Percentiles rank a stretch among this genome's conserved stretches.
phyloP scores from a whole-genome alignment of 805 yeast species.

The Barnettozyma botsteinii region DNA sequence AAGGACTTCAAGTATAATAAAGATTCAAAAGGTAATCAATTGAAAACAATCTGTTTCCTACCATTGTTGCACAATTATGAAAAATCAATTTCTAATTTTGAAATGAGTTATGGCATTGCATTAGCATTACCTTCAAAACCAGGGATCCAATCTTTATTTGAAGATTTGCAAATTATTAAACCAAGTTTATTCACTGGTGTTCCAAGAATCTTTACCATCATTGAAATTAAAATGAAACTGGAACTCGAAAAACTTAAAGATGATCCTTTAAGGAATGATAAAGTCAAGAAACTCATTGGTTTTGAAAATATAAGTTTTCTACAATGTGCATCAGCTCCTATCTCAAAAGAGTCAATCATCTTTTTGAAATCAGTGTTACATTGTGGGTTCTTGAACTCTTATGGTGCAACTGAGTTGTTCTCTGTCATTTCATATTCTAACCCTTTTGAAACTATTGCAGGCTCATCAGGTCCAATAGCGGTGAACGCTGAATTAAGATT shows the following conservation, averaged over 20 bases:
- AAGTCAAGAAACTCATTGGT: slow-evolving; percentile 32
- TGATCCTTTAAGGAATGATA: slow-evolving; percentile 2
- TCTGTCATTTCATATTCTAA: slow-evolving; percentile 37
- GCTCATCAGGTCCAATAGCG: slow-evolving; percentile 46
- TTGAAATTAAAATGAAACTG: slow-evolving; percentile 31
- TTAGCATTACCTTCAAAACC: slow-evolving; percentile 44
- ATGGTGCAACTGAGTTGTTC: slow-evolving; percentile 56
- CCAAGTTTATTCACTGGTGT: slow-evolving; percentile 47
- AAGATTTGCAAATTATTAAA: slow-evolving; percentile 42
- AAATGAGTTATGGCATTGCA: slow-evolving; percentile 35
- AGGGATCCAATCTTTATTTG: slow-evolving; percentile 36
- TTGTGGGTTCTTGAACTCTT: slow-evolving; percentile 44
- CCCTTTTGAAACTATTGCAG: slow-evolving; percentile 36
- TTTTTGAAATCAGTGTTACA: slow-evolving; percentile 49
- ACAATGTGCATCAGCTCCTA: slow-evolving; percentile 54
- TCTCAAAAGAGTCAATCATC: slow-evolving; percentile 46
- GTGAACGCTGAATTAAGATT: slow-evolving; percentile 44
- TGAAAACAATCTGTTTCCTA: slow-evolving; percentile 32
- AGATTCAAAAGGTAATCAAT: slow-evolving; percentile 17
- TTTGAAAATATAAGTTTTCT: slow-evolving; percentile 30
- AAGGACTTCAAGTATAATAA: slow-evolving; percentile 15
- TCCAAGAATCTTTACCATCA: slow-evolving; percentile 48
- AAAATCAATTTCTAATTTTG: slow-evolving; percentile 38
- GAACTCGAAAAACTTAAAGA: slow-evolving; percentile 23
- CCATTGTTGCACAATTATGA: slow-evolving; percentile 59